Evolutionary conservation across 768 basidiomycete genomes (phyloP), one percentile per base, ranked within the genome.

Genomic region (Leccinum olivaceopallidum): DNA sequence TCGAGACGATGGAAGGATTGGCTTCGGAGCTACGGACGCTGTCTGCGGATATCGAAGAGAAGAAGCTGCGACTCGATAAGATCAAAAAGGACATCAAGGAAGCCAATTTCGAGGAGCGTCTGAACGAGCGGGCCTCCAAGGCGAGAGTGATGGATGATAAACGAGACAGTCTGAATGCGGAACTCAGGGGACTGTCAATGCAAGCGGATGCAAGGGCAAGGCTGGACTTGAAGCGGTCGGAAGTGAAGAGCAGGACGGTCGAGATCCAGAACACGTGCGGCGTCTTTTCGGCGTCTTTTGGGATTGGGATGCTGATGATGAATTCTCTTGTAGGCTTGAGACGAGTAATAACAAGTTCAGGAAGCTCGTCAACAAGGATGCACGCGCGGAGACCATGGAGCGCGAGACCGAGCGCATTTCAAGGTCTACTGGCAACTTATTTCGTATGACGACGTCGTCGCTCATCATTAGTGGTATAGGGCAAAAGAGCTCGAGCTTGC

Each of bases 151-250:
- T 92, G 54, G 93, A 98, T 61, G 85, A 85, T 37, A 80, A 79
- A 52, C 79, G 89, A 55, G 93, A 95, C 18, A 71, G 72, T 20
- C 76, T 96, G 61, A 91, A 88, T 57, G 64, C 73, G 0, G 95
- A 97, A 62, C 79, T 95, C 47, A 80, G 84, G 34, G 75, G 79
- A 2, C 74, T 97, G 65, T 93, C 85, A 65, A 67, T 84, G 50
- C 94, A 98, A 70, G 88, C 92, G 0, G 90, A 95, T 57, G 79
- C 85, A 1, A 79, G 96, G 49, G 93, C 95, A 2, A 88, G 85
- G 66, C 72, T 98, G 56, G 85, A 89, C 44, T 68, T 96, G 62
- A 90, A 92, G 69, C 79, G 86, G 60, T 78, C 77, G 1, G 92
- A 95, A 63, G 71, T 87, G 49, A 84, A 80, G 70, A 80, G 75